phyloP scores from a whole-genome alignment of 2,329 filamentous ascomycete species.

The Fusarium siculi region DNA sequence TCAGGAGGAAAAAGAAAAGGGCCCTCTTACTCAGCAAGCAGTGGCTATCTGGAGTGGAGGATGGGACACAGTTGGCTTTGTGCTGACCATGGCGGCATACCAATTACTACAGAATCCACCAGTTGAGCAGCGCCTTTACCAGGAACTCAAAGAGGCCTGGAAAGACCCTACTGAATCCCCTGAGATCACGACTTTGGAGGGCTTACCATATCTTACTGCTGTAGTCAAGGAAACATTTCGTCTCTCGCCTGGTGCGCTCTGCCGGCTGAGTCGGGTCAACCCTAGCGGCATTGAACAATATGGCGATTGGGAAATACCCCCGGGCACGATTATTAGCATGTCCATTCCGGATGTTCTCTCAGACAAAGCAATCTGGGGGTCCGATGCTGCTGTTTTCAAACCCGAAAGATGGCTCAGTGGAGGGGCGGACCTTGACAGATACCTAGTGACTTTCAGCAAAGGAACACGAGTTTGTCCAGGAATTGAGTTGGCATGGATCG shows the following conservation, averaged over 20 bases:
- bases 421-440: neutral
- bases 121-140: neutral
- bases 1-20: neutral
- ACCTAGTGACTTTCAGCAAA: constrained; percentile 5
- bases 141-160: neutral
- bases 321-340: constrained; percentile 3
- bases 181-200: neutral
- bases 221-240: neutral
- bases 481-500: constrained; percentile 7
- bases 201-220: neutral
- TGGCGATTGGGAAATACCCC: neutral
- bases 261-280: neutral
- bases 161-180: neutral
- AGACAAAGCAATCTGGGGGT: neutral
- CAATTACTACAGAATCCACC: neutral
- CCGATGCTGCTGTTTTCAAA: neutral
- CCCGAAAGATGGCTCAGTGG: neutral
- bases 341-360: neutral
- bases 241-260: neutral
- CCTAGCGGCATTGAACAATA: neutral
- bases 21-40: constrained; percentile 1
- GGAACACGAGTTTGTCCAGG: constrained; percentile 3
- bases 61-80: constrained; percentile 4
- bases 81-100: neutral
- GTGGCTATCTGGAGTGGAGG: constrained; percentile 8